Percentiles rank a stretch among this genome's conserved stretches.
Evolutionary conservation across 1,284 basidiomycete species (phyloP).

Genomic region (Xerocomus amazonicus): DNA sequence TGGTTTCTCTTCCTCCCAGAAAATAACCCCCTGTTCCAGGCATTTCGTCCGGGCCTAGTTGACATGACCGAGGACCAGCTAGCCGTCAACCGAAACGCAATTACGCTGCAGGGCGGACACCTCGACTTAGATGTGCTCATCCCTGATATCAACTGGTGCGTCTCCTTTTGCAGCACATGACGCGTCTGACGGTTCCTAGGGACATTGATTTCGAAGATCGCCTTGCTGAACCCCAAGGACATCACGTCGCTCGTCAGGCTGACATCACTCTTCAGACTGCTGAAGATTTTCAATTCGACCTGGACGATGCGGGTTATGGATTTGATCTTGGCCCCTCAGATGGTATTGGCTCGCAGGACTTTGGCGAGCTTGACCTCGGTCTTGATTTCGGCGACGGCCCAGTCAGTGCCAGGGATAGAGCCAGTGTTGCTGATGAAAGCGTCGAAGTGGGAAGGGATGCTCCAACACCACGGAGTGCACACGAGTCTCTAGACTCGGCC

Average conservation of each 20-base stretch:
- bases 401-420: slow-evolving; percentile 41
- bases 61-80: slow-evolving; percentile 95
- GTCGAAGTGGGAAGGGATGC: slow-evolving; percentile 77
- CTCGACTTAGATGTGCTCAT: slow-evolving; percentile 78
- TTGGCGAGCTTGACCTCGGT: slow-evolving; percentile 66
- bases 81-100: slow-evolving; percentile 80
- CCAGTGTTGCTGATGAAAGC: slow-evolving; percentile 50
- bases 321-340: slow-evolving; percentile 75
- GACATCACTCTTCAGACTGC: slow-evolving; percentile 80
- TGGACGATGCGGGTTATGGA: slow-evolving; percentile 54
- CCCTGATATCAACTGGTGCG: slow-evolving; percentile 77
- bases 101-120: slow-evolving; percentile 74
- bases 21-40: slow-evolving; percentile 44
- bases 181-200: slow-evolving; percentile 39
- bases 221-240: slow-evolving; percentile 61
- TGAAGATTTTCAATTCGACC: slow-evolving; percentile 61
- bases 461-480: slow-evolving; percentile 39
- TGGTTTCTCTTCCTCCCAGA: background rate
- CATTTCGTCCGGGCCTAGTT: slow-evolving; percentile 89
- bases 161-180: background rate
- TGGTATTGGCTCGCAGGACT: slow-evolving; percentile 86
- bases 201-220: slow-evolving; percentile 72
- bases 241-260: slow-evolving; percentile 76
- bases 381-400: slow-evolving; percentile 66
- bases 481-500: slow-evolving; percentile 59